Evolutionary conservation across 108 stramenopile genomes (phyloP).

Genomic region (Discostella stelligeroides): DNA sequence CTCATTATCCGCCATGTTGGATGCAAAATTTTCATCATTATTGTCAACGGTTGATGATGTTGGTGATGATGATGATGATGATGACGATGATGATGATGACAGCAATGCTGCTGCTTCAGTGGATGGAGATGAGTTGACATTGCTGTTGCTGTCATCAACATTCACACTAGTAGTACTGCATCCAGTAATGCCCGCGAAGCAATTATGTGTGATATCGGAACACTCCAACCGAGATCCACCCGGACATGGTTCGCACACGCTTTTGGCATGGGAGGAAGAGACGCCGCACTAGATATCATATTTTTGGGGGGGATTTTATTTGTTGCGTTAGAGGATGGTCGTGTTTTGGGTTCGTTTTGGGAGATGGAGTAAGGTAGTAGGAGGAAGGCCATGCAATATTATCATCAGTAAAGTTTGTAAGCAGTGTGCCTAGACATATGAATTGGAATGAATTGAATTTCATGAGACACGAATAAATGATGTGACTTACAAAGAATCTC

Average conservation of each 20-base stretch:
- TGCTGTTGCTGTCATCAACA: not conserved
- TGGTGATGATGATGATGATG: too few relatives aligned
- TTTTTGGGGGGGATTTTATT: too few relatives aligned
- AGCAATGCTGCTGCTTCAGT: too few relatives aligned
- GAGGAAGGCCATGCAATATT: too few relatives aligned
- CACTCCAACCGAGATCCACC: slow-evolving; percentile 43
- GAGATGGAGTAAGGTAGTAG: too few relatives aligned
- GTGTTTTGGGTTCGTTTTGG: too few relatives aligned
- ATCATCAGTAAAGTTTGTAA: too few relatives aligned
- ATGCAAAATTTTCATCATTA: not conserved
- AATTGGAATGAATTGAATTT: not conserved
- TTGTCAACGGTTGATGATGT: too few relatives aligned
- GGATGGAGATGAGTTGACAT: not conserved
- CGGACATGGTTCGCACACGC: slow-evolving; percentile 37
- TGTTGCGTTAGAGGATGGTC: too few relatives aligned
- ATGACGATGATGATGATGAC: too few relatives aligned
- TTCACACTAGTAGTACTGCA: slow-evolving; percentile 6
- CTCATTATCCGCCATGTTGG: not conserved
- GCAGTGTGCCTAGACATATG: too few relatives aligned
- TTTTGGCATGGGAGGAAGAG: slow-evolving; percentile 29
- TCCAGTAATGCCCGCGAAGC: slow-evolving; percentile 47
- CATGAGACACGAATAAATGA: not conserved
- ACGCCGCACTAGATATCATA: slow-evolving; percentile 44
- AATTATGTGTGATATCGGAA: slow-evolving; percentile 32
- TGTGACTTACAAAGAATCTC: slow-evolving; percentile 36